Conservation (phyloP, 2,329 filamentous ascomycete genomes). For the Pyrenochaeta sp. region DNA sequence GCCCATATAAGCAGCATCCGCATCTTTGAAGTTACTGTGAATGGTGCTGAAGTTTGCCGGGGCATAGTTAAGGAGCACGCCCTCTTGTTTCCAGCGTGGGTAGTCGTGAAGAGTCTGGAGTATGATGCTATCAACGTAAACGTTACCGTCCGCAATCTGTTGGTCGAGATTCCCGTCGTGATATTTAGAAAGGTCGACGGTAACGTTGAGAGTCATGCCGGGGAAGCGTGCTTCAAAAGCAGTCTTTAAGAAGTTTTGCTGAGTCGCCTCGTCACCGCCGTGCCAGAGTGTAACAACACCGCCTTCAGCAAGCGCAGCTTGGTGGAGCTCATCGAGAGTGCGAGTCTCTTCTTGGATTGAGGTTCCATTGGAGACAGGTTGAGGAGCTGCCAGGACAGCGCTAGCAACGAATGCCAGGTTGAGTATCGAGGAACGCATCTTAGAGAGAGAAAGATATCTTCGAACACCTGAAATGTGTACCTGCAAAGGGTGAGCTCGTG, state of each 20-base stretch:
- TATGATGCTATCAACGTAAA: slow-evolving; percentile 55
- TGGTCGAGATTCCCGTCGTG: slow-evolving; percentile 59
- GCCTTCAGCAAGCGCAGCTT: slow-evolving; percentile 59
- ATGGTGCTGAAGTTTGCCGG: slow-evolving; percentile 58
- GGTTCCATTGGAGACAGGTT: no score
- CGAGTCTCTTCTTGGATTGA: slow-evolving; percentile 50
- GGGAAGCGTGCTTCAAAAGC: slow-evolving; percentile 60
- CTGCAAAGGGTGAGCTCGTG: no score
- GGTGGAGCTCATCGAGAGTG: slow-evolving; percentile 60
- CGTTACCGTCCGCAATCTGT: slow-evolving; percentile 49
- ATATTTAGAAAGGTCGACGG: slow-evolving; percentile 66
- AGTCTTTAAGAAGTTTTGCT: slow-evolving; percentile 52
- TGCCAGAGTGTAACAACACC: slow-evolving; percentile 58
- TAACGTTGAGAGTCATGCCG: slow-evolving; percentile 61
- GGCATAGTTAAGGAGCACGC: slow-evolving; percentile 60
- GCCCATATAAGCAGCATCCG: slow-evolving; percentile 55
- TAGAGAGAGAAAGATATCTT: no score
- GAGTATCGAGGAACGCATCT: no score
- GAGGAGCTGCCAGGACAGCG: no score
- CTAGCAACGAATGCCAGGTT: no score
- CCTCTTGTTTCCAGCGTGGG: slow-evolving; percentile 60
- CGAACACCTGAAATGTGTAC: no score
- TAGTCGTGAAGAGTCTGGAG: slow-evolving; percentile 64
- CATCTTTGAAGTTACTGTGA: slow-evolving; percentile 53
- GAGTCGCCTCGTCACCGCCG: slow-evolving; percentile 58